Evolutionary conservation across 306 rosid species (phyloP), one percentile per base, ranked within the genome.

Genomic region (Casuarina cunninghamiana): DNA sequence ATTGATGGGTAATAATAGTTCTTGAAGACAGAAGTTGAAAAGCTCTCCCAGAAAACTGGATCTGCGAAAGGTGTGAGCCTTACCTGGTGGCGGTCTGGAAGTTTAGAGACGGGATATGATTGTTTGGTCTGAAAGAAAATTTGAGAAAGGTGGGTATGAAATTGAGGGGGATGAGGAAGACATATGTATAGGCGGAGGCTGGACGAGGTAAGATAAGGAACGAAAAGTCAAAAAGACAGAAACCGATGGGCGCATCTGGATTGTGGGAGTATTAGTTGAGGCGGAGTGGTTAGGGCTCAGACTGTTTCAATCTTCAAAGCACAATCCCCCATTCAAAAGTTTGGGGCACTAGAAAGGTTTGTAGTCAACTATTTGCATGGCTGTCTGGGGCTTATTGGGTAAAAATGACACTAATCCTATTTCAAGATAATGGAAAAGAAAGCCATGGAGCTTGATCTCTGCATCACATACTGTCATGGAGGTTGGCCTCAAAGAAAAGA

Each of bases 161-260:
- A 38, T 50, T 19, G 17, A 69, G 3, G 26, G 62, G 41, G 12
- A 48, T 35, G 26, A 39, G 69, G 70, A 62, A 10, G 77, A n/a
- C 26, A 76, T 67, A 17, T 67, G 72, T 19, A 51, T 38, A 21
- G 72, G 54, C 6, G 55, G 1, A 26, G 45, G 44, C 39, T 42
- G 15, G 43, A 44, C 32, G 35, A 13, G 19, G 44, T 3, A 19
- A 73, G 19, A 9, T 46, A 54, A 2, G 73, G 73, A 15, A 39
- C 73, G 86, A 74, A 71, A 53, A 68, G 87, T 87, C 90, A 87
- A 81, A 82, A 69, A 11, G 53, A 51, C 75, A 11, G 16, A 8
- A 77, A 84, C 77, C 90, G 70, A 26, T 79, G 89, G 89, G 90
- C 92, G 90, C 92, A 88, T 55, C 69, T 81, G 90, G 90, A 69